Evolutionary conservation across 140 eudicot genomes (phyloP).

Genomic region (Senecio squalidus): DNA sequence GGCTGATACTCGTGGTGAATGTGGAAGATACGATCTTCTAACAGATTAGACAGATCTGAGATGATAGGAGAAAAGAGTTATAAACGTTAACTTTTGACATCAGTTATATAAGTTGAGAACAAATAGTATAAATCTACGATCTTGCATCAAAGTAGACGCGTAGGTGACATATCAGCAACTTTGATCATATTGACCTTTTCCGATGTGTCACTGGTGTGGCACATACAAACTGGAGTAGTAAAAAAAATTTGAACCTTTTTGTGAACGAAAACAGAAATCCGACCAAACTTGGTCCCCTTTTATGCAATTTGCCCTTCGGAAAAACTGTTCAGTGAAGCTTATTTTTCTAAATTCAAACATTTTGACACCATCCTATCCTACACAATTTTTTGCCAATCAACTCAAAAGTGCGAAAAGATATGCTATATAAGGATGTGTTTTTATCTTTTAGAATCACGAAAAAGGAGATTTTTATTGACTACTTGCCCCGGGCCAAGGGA

Average conservation of each 20-base stretch:
- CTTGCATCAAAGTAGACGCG: not conserved
- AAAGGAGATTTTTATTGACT: slow-evolving; percentile 1
- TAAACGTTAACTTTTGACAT: not conserved
- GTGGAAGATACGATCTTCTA: slow-evolving; percentile 4
- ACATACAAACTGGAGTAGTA: too few relatives aligned
- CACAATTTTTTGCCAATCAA: not conserved
- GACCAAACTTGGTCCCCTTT: too few relatives aligned
- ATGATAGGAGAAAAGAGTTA: not conserved
- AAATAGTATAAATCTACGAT: not conserved
- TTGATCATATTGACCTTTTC: too few relatives aligned
- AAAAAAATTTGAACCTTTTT: too few relatives aligned
- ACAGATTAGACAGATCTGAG: slow-evolving; percentile 12
- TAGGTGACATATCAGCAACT: too few relatives aligned
- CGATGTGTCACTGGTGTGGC: too few relatives aligned
- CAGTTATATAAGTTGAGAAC: not conserved
- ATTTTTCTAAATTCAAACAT: not conserved
- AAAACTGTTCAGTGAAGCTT: not conserved
- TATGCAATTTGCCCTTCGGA: too few relatives aligned
- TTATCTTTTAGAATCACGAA: not conserved
- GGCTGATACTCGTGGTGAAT: slow-evolving; percentile 3
- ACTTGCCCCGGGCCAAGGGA: not conserved
- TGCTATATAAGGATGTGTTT: not conserved
- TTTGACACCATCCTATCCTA: not conserved
- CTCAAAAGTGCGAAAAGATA: not conserved
- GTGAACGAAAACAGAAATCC: too few relatives aligned